Evolutionary conservation across 2,329 filamentous ascomycete genomes (phyloP).

Genomic region (Bipolaris oryzae): DNA sequence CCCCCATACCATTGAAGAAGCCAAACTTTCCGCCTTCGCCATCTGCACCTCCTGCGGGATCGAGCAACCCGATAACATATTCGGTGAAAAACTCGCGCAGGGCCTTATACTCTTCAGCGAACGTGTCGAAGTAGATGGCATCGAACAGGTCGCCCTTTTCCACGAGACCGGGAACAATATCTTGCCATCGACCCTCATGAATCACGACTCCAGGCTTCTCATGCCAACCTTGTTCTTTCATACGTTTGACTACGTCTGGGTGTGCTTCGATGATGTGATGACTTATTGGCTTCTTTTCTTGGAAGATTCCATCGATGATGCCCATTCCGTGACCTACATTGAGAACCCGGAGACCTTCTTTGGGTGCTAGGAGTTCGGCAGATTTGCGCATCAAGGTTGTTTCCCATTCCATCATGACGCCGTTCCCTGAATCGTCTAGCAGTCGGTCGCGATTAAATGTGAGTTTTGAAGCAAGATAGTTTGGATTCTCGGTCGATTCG

Average conservation of each 20-base stretch:
- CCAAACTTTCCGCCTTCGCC: constrained; percentile 61
- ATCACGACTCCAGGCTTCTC: constrained; percentile 57
- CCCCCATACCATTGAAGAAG: constrained; percentile 79
- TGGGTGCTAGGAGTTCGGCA: constrained; percentile 51
- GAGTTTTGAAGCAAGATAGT: constrained; percentile 56
- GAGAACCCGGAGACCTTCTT: constrained; percentile 52
- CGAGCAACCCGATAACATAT: constrained; percentile 78
- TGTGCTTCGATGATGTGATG: constrained; percentile 62
- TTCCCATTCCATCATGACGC: constrained; percentile 62
- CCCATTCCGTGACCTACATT: constrained; percentile 60
- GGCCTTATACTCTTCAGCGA: constrained; percentile 89
- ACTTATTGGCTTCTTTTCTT: constrained; percentile 50
- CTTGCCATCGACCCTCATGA: constrained; percentile 58
- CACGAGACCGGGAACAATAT: constrained; percentile 54
- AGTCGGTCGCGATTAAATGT: constrained; percentile 56
- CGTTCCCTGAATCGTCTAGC: constrained; percentile 57
- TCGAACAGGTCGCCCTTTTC: constrained; percentile 53
- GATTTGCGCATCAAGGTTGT: constrained; percentile 56
- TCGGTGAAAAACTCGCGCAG: constrained; percentile 88
- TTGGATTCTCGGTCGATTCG: constrained; percentile 52
- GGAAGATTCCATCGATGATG: constrained; percentile 57
- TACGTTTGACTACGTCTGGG: constrained; percentile 53
- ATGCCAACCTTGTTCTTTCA: constrained; percentile 56
- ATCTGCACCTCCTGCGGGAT: constrained; percentile 54
- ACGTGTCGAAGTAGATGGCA: constrained; percentile 91